Evolutionary conservation across 148 eudicot species (phyloP).

Genomic region (Vaccinium myrtillus): DNA sequence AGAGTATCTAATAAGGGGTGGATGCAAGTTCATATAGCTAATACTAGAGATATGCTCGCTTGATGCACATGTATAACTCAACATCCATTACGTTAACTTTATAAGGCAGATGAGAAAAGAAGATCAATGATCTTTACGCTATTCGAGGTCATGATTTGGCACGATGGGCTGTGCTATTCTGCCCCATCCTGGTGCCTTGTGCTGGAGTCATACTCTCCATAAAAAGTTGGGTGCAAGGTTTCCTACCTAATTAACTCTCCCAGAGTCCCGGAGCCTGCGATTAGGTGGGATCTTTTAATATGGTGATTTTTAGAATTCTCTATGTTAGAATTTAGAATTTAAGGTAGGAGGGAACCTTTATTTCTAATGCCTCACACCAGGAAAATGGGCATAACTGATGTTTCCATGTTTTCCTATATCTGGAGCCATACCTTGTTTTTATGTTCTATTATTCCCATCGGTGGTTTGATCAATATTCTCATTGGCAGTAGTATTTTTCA

Average conservation of each 20-base stretch:
- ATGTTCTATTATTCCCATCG: neutral
- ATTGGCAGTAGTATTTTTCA: neutral
- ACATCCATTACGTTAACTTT: neutral
- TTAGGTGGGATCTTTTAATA: neutral
- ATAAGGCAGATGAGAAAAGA: neutral
- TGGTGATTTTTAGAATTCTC: neutral
- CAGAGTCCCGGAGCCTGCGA: neutral
- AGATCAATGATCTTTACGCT: neutral
- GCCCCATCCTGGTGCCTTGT: neutral
- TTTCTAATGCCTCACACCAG: neutral
- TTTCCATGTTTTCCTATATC: conserved; percentile 6
- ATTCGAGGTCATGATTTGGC: neutral
- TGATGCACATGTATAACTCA: neutral
- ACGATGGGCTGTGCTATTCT: neutral
- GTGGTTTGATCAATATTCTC: neutral
- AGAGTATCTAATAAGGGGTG: neutral
- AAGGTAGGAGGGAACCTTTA: neutral
- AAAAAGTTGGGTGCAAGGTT: neutral
- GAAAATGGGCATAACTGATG: conserved; percentile 1
- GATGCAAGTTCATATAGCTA: neutral
- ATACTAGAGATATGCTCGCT: neutral
- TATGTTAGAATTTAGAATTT: neutral
- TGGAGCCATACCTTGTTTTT: neutral
- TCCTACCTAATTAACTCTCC: neutral
- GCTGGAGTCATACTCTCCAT: neutral